Evolutionary conservation across 345 rosid species (phyloP).

Genomic region (Pistacia integerrima): DNA sequence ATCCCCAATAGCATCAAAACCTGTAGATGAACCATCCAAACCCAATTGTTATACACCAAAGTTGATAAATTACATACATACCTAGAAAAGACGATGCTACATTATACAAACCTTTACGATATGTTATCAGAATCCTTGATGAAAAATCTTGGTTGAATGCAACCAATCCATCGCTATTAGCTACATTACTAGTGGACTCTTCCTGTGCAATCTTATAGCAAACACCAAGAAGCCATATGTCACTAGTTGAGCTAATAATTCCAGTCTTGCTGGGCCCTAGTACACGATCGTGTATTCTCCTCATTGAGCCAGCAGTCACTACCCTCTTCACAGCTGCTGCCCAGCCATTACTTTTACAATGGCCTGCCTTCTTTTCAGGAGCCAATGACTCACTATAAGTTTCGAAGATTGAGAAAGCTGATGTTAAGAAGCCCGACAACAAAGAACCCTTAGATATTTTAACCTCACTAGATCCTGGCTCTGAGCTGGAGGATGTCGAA

Average conservation of each 20-base stretch:
- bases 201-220: constrained; percentile 66
- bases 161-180: constrained; percentile 43
- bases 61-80: background rate
- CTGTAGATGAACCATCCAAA: constrained; percentile 40
- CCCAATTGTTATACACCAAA: background rate
- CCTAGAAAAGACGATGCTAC: background rate
- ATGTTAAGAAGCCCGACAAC: constrained; percentile 63
- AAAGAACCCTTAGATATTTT: constrained; percentile 45
- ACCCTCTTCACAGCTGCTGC: constrained; percentile 64
- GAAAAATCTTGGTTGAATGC: constrained; percentile 72
- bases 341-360: constrained; percentile 63
- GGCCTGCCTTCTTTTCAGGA: constrained; percentile 44
- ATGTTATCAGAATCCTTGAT: constrained; percentile 74
- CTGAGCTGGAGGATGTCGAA: constrained; percentile 50
- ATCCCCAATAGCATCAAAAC: constrained; percentile 73
- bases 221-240: constrained; percentile 84
- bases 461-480: constrained; percentile 45
- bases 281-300: constrained; percentile 84
- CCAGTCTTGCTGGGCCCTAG: constrained; percentile 73
- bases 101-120: constrained; percentile 75
- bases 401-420: constrained; percentile 72
- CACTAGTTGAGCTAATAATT: constrained; percentile 58
- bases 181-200: constrained; percentile 41
- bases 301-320: constrained; percentile 76
- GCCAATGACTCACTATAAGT: constrained; percentile 46